Evolutionary conservation across 306 rosid genomes (phyloP), one percentile per base, ranked within the genome.

Genomic region (Oemleria cerasiformis): DNA sequence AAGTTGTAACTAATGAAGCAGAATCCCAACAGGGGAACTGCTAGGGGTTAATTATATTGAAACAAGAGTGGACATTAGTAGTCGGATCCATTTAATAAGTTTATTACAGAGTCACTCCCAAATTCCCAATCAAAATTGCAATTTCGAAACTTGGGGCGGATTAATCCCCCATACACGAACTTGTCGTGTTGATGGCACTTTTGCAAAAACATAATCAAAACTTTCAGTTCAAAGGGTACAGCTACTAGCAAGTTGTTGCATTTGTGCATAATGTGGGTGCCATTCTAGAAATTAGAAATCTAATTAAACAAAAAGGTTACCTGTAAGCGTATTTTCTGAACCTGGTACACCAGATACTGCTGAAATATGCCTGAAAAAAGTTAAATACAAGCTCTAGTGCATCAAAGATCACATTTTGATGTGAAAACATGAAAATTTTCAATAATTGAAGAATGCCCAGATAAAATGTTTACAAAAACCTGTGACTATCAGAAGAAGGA

Each of bases 271-370:
- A 55, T 56, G 74, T 25, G 47, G 23, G 17, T 55, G 34, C 53
- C 21, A 56, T 25, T 36, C 25, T 55, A 23, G 16, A 17, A 17
- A 16, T 16, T 36, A 53, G 14, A 36, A 45, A 48, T 65, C 17
- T 44, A 61, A 47, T 42, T 54, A 64, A 7, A 62, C 53, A 44
- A 67, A 65, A 66, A 30, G 47, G 58, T 60, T 80, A 91, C 99
- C 96, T 95, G 99, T 84, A 95, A 81, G 42, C 97, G 92, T 77
- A 95, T 91, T 77, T 95, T 95, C 41, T 95, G 99, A 70, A 95
- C 99, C 82, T 95, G 97, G 84, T 80, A 88, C 40, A 95, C 99
- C 83, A 95, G 79, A 83, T 95, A 95, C 67, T 95, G 99, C 77
- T 91, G 99, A 86, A 95, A 85, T 54, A 88, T 77, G 51, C 99